Conservation (phyloP, 192 early-diverging fungal genomes). For the Diversispora eburnea region DNA sequence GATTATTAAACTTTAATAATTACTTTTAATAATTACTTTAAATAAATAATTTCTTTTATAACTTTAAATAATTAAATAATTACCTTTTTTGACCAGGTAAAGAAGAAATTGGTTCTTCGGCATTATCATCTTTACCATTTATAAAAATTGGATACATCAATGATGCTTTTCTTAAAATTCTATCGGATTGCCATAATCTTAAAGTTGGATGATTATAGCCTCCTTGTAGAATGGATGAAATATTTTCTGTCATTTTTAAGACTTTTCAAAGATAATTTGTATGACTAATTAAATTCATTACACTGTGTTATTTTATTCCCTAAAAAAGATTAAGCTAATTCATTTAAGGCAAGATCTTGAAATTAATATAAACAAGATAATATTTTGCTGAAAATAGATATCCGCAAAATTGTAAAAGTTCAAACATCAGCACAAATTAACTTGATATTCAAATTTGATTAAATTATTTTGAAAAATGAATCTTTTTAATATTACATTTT, state of each 20-base stretch:
- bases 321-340: no score
- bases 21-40: neutral
- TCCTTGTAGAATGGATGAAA: constrained; percentile 78
- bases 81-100: constrained; percentile 86
- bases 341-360: no score
- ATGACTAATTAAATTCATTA: no score
- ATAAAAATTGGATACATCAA: constrained; percentile 97
- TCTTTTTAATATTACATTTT: no score
- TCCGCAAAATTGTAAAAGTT: no score
- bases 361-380: no score
- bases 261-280: neutral
- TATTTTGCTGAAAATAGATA: no score
- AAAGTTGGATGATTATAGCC: constrained; percentile 80
- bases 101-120: constrained; percentile 71
- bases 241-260: constrained; percentile 32
- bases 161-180: constrained; percentile 60
- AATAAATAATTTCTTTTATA: constrained; percentile 8
- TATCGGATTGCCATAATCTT: constrained; percentile 78
- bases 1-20: no score
- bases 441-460: no score
- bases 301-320: no score
- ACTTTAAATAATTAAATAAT: neutral
- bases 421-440: no score
- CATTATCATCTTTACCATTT: constrained; percentile 66
- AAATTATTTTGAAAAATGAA: no score